Evolutionary conservation across 768 basidiomycete species (phyloP).

Genomic region (Trametes cubensis): DNA sequence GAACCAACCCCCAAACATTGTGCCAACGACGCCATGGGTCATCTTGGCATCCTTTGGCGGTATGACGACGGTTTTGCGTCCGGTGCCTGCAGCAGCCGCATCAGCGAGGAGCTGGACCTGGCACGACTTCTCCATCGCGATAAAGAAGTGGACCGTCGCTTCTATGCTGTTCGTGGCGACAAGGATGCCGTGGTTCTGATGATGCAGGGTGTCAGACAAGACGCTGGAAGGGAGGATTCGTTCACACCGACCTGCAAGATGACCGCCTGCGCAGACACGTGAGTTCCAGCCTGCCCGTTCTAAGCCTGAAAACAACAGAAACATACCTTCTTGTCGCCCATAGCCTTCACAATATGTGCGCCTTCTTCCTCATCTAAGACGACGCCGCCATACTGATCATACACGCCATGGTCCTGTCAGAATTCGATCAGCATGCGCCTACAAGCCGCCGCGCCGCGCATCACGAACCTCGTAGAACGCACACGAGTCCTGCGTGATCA

Average conservation of each 20-base stretch:
- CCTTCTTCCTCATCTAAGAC: slow-evolving; percentile 39
- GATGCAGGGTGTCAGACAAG: neutral
- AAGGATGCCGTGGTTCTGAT: slow-evolving; percentile 35
- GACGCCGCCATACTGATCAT: slow-evolving; percentile 39
- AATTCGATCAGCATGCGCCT: neutral
- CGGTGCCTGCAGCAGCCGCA: slow-evolving; percentile 32
- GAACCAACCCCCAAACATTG: slow-evolving; percentile 40
- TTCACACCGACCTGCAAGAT: slow-evolving; percentile 26
- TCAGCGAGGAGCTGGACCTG: slow-evolving; percentile 36
- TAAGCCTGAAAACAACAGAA: neutral
- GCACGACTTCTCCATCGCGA: slow-evolving; percentile 35
- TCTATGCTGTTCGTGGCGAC: slow-evolving; percentile 32
- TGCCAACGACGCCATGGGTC: slow-evolving; percentile 25
- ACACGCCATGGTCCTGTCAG: slow-evolving; percentile 34
- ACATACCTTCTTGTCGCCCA: slow-evolving; percentile 33
- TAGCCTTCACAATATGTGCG: slow-evolving; percentile 33
- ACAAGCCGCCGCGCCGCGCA: neutral
- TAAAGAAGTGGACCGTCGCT: slow-evolving; percentile 31
- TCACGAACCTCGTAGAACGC: slow-evolving; percentile 36
- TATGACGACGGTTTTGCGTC: slow-evolving; percentile 29
- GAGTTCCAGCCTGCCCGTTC: neutral
- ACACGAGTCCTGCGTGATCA: slow-evolving; percentile 40
- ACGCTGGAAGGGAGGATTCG: neutral
- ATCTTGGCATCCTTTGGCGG: slow-evolving; percentile 29
- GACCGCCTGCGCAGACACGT: slow-evolving; percentile 21